Conservation (phyloP, 2,329 filamentous ascomycete species). For the Ceratocystis variospora region DNA sequence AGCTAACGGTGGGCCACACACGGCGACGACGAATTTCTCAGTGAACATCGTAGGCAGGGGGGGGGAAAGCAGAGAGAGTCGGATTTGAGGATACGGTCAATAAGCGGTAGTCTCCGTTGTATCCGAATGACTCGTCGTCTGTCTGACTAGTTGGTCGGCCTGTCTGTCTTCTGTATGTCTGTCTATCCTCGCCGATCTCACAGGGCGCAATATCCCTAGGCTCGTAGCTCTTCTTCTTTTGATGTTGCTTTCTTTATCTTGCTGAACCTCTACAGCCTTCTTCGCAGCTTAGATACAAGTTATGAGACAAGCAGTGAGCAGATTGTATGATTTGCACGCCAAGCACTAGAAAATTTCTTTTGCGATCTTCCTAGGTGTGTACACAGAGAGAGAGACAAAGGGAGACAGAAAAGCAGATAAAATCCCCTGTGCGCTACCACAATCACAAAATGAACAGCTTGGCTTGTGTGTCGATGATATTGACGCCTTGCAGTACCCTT, state of each 20-base stretch:
- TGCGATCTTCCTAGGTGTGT: not conserved
- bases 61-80: not conserved
- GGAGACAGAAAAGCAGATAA: not conserved
- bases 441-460: too few species aligned
- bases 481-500: not conserved
- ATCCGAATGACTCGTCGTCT: not conserved
- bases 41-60: slow-evolving; percentile 36
- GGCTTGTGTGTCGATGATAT: not conserved
- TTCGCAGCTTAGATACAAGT: not conserved
- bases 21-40: slow-evolving; percentile 46
- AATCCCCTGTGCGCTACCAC: not conserved
- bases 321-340: not conserved
- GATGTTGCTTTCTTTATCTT: not conserved
- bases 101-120: not conserved
- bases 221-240: not conserved
- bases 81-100: not conserved
- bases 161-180: not conserved
- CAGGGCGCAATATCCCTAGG: not conserved
- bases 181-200: not conserved
- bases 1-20: slow-evolving; percentile 43
- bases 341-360: not conserved
- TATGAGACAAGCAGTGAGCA: not conserved
- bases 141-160: too few species aligned
- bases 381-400: not conserved
- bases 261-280: not conserved